phyloP scores from a whole-genome alignment of 129 eudicot species.

The Lactuca sativa region DNA sequence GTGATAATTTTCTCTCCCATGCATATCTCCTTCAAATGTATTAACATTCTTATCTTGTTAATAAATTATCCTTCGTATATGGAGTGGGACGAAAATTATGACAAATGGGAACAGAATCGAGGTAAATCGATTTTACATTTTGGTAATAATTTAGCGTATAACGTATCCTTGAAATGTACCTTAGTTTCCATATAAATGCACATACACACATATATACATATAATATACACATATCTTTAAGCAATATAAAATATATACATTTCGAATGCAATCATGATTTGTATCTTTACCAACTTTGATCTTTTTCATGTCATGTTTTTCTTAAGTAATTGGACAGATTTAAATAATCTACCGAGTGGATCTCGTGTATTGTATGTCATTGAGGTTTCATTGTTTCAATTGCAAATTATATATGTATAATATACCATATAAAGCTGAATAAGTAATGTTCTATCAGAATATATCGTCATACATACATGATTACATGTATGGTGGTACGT shows the following conservation, averaged over 20 bases:
- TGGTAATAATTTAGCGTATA: too few species aligned
- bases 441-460: neutral
- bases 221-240: neutral
- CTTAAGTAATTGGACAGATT: neutral
- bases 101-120: neutral
- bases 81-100: neutral
- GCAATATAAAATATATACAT: neutral
- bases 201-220: neutral
- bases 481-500: neutral
- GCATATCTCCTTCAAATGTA: neutral
- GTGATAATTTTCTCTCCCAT: conserved; percentile 8
- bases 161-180: conserved; percentile 17
- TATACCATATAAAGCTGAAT: neutral
- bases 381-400: neutral
- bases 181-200: neutral
- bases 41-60: conserved; percentile 34
- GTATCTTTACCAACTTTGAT: neutral
- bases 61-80: conserved; percentile 4
- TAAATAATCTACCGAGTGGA: neutral
- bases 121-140: neutral
- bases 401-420: too few species aligned
- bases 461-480: conserved; percentile 1
- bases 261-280: neutral
- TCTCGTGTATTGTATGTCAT: neutral
- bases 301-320: neutral